A percentile compares a stretch with the other conserved stretches of the same genome.
Conservation (phyloP, 2,329 filamentous ascomycete species). For the Colletotrichum sansevieriae region DNA sequence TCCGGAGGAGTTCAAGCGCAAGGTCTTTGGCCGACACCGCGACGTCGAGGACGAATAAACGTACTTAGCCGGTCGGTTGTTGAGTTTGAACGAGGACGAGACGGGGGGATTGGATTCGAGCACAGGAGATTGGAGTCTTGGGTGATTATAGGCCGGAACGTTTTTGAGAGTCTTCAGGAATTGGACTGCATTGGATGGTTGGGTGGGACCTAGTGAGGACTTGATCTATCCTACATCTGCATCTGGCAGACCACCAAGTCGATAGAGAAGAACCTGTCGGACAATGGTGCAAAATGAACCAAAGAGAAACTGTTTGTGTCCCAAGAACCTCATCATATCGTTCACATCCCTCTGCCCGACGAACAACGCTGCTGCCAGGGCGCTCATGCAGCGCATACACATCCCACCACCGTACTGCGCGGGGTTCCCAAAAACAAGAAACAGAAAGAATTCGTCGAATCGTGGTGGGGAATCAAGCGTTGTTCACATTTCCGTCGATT, state of each 20-base stretch:
- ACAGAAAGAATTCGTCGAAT: slow-evolving; percentile 39
- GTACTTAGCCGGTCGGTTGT: neutral
- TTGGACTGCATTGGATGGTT: slow-evolving; percentile 50
- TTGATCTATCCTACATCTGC: slow-evolving; percentile 38
- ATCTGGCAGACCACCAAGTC: slow-evolving; percentile 32
- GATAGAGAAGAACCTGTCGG: slow-evolving; percentile 33
- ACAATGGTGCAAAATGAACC: slow-evolving; percentile 27
- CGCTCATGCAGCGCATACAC: slow-evolving; percentile 25
- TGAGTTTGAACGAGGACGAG: neutral
- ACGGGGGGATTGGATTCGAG: slow-evolving; percentile 40
- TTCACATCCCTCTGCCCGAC: slow-evolving; percentile 19
- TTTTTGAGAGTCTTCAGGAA: slow-evolving; percentile 48
- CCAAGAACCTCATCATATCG: slow-evolving; percentile 27
- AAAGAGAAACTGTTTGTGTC: slow-evolving; percentile 19
- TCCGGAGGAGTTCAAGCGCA: slow-evolving; percentile 86
- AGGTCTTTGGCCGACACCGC: slow-evolving; percentile 72
- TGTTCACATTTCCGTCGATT: slow-evolving; percentile 44
- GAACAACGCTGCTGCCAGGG: slow-evolving; percentile 18
- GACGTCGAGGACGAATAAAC: slow-evolving; percentile 74
- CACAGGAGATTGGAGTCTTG: slow-evolving; percentile 59
- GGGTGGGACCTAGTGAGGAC: slow-evolving; percentile 35
- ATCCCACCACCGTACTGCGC: slow-evolving; percentile 26
- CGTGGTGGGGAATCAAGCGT: slow-evolving; percentile 44
- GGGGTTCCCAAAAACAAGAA: slow-evolving; percentile 28
- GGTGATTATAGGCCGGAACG: slow-evolving; percentile 45